Percentiles rank a stretch among this genome's conserved stretches.
Evolutionary conservation across 257 asterid species (phyloP).

Genomic region (Penstemon eatonii): DNA sequence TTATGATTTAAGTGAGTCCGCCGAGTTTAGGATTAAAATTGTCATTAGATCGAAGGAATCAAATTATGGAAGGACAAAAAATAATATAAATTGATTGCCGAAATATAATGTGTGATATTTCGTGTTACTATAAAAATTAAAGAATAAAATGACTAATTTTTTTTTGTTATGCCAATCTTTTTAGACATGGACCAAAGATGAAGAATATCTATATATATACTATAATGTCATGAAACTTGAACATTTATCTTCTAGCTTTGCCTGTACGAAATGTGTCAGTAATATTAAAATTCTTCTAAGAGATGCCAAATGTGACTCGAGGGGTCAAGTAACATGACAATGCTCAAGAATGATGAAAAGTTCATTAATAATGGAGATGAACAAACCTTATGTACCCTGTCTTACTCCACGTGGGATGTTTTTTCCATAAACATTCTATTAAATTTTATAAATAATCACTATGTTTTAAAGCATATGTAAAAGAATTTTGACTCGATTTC

Average conservation of each 20-base stretch:
- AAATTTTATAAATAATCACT: no score
- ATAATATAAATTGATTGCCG: no score
- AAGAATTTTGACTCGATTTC: no score
- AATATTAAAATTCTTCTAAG: slow-evolving; percentile 6
- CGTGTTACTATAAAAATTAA: no score
- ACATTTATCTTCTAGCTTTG: not conserved
- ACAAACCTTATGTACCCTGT: not conserved
- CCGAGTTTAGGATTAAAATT: no score
- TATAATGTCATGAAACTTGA: not conserved
- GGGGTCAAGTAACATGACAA: slow-evolving; percentile 42
- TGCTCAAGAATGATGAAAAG: slow-evolving; percentile 24
- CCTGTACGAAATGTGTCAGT: not conserved
- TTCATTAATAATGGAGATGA: slow-evolving; percentile 18
- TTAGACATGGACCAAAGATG: not conserved
- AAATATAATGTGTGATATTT: no score
- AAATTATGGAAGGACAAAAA: no score
- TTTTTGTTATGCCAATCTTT: not conserved
- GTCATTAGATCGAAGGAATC: no score
- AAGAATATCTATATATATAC: no score
- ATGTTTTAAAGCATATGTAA: no score
- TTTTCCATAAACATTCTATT: not conserved
- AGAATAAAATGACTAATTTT: no score
- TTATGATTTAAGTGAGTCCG: no score
- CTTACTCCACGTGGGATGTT: slow-evolving; percentile 33
- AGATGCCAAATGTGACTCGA: slow-evolving; percentile 37